Base-by-base conservation (phyloP, 2,329 filamentous ascomycete species). In the Esteya vermicola region DNA sequence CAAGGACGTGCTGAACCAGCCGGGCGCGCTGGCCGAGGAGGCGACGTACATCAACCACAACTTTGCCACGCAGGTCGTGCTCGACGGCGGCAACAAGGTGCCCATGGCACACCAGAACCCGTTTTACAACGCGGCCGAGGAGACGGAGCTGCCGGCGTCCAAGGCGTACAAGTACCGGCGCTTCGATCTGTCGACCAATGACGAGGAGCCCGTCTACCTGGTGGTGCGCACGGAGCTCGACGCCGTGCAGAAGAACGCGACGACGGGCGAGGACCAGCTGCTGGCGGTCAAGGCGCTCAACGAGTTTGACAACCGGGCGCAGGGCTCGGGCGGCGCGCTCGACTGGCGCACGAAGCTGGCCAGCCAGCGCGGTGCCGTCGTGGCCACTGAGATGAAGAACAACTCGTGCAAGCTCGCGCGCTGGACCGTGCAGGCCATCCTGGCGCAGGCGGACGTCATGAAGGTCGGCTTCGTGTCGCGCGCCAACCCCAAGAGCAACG, bases 301-400 rank as follows among this genome's bases (percentile, higher is more conserved):
- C 70, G 91, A 98, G 68, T 98, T 96, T 58, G 91, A 98, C 68
- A 86, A 78, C 76, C 95, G 94, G 70, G 91, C 91, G 20, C 88
- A 93, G 59, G 91, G 91, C 52, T 85, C 84, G 50, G 91, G 91
- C 51, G 86, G 89, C 48, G 91, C 91, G 41, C 73, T 98, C 39
- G 91, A 98, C 72, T 98, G 91, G 91, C 76, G 91, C 59, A 81
- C 79, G 51, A 98, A 98, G 75, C 75, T 98, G 45, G 82, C 84
- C 48, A 85, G 80, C 52, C 88, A 95, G 68, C 82, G 91, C 54
- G 91, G 91, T 77, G 91, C 91, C 42, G 89, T 98, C 33, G 83
- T 98, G 21, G 91, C 91, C 18, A 98, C 91, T 12, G 91, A 98
- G 70, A 98, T 98, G 91, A 98, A 98, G 84, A 98, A 98, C 77